These are phyloP conservation scores for Xylariaceae sp. DNA, from an alignment of 2,329 filamentous ascomycete species.

Conservation along the genomic window DNA sequence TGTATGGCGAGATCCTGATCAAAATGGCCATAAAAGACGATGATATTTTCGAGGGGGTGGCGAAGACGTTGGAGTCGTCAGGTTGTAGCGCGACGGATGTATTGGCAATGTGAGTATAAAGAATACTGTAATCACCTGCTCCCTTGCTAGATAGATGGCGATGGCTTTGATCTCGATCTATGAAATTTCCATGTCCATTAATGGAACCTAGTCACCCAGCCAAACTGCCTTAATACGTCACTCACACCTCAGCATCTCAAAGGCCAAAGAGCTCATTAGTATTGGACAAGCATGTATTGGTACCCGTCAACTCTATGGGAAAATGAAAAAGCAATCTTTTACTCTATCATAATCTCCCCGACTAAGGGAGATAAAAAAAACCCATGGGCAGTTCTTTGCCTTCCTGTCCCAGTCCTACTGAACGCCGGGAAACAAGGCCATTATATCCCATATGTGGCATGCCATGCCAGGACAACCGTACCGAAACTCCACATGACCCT, in stretches of 20 bases:
- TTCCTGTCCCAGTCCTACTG: no score
- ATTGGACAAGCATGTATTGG: no score
- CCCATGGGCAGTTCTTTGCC: no score
- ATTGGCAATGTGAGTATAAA: background rate
- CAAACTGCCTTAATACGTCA: background rate
- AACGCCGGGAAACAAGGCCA: no score
- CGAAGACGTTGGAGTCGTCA: background rate
- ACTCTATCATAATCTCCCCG: background rate
- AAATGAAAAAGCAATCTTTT: background rate
- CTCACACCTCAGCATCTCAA: background rate
- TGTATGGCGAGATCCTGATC: constrained; percentile 11
- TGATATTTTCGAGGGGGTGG: background rate
- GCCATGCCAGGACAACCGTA: no score
- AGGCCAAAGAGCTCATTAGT: background rate
- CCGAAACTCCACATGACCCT: no score
- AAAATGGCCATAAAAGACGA: constrained; percentile 10
- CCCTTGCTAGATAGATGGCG: background rate
- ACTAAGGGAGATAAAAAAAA: background rate
- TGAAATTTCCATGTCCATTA: background rate
- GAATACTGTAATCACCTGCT: background rate
- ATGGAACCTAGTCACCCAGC: background rate
- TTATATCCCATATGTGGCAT: no score
- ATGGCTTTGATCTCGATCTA: background rate
- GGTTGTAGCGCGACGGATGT: background rate
- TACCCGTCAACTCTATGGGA: background rate